Base-by-base conservation (phyloP, 108 stramenopile species). In the Skeletonema tropicum region DNA sequence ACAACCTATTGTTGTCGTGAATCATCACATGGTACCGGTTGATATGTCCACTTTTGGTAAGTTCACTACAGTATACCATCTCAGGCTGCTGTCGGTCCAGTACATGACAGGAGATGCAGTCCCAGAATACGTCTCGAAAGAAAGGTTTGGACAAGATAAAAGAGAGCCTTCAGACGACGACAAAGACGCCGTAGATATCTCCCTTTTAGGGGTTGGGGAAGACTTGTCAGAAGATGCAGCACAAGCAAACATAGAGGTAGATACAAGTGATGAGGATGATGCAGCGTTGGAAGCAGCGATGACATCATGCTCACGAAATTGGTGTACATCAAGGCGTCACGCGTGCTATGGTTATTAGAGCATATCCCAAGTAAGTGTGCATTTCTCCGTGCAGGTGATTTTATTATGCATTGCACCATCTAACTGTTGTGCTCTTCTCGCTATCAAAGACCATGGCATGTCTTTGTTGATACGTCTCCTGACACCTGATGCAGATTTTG, bases 401-500 rank as follows among this genome's bases (percentile, higher is more conserved):
- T 23, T 55, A 52, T 68, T 21, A 12, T 21, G 49, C 68, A 21
- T 33, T 45, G 15, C 14, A n/a, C 57, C 57, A 29, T 31, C n/a
- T 57, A 17, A 29, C 36, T 25, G 17, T 42, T 67, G 36, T 70
- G 17, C 35, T 70, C 36, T 29, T 39, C 66, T n/a, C 64, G 17
- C 65, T 39, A 21, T 52, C 41, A 25, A 63, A 87, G 90, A 38
- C 93, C 95, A 32, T 96, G 95, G 95, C 92, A 94, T 73, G 86
- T 96, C 17, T 96, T 96, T 83, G 93, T 96, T 32, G 95, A 96
- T 68, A 85, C 85, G 10, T 90, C 90, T 19, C 93, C 95, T 4
- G 90, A 91, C 68, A 90, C 87, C 21, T n/a, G 92, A 93, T 64
- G 88, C 93, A 9, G 93, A 93, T 72, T 96, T 94, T 85, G 92